Evolutionary conservation across 371 early-diverging fungal genomes (phyloP).

Genomic region (Mucor sp.): DNA sequence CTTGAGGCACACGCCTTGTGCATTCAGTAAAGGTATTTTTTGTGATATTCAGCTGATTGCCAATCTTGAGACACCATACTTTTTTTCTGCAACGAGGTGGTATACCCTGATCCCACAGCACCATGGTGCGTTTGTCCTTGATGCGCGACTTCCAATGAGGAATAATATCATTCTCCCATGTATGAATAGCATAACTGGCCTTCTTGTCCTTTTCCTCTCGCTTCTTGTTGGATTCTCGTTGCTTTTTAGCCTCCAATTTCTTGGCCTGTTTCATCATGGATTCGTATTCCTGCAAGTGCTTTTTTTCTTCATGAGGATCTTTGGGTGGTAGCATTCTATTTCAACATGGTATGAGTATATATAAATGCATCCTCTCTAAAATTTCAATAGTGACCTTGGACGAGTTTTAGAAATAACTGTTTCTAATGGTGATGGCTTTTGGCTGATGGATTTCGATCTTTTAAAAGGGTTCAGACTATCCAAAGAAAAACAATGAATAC

Average conservation of each 20-base stretch:
- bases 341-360: no score
- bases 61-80: constrained; percentile 49
- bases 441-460: constrained; percentile 27
- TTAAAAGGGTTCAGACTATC: constrained; percentile 43
- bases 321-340: constrained; percentile 53
- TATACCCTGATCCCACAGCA: constrained; percentile 47
- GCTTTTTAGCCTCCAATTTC: constrained; percentile 47
- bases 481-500: background rate
- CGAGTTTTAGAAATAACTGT: constrained; percentile 51
- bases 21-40: constrained; percentile 26
- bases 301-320: constrained; percentile 50
- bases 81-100: constrained; percentile 50
- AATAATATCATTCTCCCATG: constrained; percentile 50
- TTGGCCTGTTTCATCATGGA: constrained; percentile 53
- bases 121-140: constrained; percentile 36
- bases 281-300: constrained; percentile 52
- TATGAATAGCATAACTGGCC: constrained; percentile 19
- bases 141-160: constrained; percentile 41
- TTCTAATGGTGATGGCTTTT: constrained; percentile 49
- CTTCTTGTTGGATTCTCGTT: constrained; percentile 25
- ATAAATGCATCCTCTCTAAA: no score
- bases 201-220: constrained; percentile 38
- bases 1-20: constrained; percentile 17
- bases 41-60: constrained; percentile 37
- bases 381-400: constrained; percentile 34